A percentile compares a stretch with the other conserved stretches of the same genome.
These are phyloP conservation scores for Saccharum hybrid DNA, from an alignment of 202 grass and related monocot genomes.

Conservation along the genomic window DNA sequence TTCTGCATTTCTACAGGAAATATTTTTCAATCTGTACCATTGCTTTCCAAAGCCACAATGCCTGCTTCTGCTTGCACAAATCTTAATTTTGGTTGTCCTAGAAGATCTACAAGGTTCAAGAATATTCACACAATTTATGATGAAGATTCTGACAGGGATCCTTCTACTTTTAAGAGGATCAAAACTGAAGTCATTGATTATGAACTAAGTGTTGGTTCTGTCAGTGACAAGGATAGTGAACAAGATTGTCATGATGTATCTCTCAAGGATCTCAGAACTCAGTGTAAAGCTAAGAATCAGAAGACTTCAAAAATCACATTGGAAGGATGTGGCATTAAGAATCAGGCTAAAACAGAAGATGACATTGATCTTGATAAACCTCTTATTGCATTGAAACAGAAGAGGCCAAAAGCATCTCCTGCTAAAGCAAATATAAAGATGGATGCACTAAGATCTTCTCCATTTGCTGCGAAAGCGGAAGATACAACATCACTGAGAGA, in stretches of 20 bases:
- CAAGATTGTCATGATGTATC: constrained; percentile 43
- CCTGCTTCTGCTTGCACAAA: constrained; percentile 5
- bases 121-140: constrained; percentile 26
- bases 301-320: constrained; percentile 39
- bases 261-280: constrained; percentile 69
- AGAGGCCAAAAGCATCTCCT: constrained; percentile 42
- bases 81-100: background rate
- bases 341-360: constrained; percentile 40
- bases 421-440: constrained; percentile 48
- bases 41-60: constrained; percentile 30
- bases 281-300: constrained; percentile 58
- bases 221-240: constrained; percentile 11
- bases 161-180: constrained; percentile 20
- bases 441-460: constrained; percentile 36
- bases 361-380: constrained; percentile 69
- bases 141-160: constrained; percentile 31
- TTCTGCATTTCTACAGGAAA: constrained; percentile 44
- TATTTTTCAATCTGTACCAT: constrained; percentile 10
- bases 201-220: constrained; percentile 37
- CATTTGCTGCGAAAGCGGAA: constrained; percentile 18
- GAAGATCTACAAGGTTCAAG: constrained; percentile 55
- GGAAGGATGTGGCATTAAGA: constrained; percentile 29
- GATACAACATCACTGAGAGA: constrained; percentile 26
- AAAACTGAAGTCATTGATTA: constrained; percentile 58
- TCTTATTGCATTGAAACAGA: constrained; percentile 72